phyloP scores from a whole-genome alignment of 352 stramenopile genomes.

The Pythium biforme region DNA sequence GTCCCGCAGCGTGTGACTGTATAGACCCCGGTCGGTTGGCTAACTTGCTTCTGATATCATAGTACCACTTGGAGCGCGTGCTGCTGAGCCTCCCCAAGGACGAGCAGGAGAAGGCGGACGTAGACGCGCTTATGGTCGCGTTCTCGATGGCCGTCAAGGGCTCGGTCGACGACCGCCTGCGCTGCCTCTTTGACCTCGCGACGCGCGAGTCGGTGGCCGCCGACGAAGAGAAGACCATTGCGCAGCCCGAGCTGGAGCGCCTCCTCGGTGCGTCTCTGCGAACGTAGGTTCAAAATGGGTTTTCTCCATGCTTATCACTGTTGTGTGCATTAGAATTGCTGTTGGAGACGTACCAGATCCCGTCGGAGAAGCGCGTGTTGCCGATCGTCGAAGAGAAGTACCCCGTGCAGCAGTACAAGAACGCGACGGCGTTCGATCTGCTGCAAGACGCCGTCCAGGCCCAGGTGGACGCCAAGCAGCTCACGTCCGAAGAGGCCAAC shows the following conservation, averaged over 20 bases:
- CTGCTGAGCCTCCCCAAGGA: conserved; percentile 65
- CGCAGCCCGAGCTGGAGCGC: conserved; percentile 55
- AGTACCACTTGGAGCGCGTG: conserved; percentile 80
- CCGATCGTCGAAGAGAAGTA: conserved; percentile 65
- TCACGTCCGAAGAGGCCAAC: conserved; percentile 56
- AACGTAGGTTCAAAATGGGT: neutral
- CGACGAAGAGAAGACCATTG: conserved; percentile 46
- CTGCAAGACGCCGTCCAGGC: conserved; percentile 37
- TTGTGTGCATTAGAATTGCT: conserved; percentile 39
- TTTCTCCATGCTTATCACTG: neutral
- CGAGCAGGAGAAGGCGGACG: conserved; percentile 50
- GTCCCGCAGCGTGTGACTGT: neutral
- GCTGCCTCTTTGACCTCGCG: conserved; percentile 69
- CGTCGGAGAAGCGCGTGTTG: conserved; percentile 82
- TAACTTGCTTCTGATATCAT: too few relatives aligned
- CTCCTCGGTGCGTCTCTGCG: conserved; percentile 37
- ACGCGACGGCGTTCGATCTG: conserved; percentile 37
- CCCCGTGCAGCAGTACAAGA: conserved; percentile 76
- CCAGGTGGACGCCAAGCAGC: conserved; percentile 49
- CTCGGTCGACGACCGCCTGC: conserved; percentile 59
- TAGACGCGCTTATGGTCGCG: conserved; percentile 74
- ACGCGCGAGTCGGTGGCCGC: conserved; percentile 38
- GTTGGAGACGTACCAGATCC: conserved; percentile 78
- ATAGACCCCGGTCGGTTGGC: too few relatives aligned
- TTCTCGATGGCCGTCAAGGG: conserved; percentile 86